Percentiles rank a stretch among this genome's conserved stretches.
Conservation (phyloP, 495 filamentous ascomycete species). For the Xylaria curta region DNA sequence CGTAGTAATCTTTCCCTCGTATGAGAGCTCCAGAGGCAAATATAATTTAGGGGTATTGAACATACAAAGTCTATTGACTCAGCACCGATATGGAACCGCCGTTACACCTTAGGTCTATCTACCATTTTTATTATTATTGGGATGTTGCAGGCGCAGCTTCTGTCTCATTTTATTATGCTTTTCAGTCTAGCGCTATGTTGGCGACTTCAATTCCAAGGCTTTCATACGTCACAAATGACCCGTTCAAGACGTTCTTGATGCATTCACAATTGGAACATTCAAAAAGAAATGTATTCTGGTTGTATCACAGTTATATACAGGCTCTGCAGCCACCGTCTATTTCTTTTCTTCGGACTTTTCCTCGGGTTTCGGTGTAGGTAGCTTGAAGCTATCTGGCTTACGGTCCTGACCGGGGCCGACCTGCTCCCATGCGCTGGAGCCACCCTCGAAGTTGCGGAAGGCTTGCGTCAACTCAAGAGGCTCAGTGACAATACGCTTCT, state of each 20-base stretch:
- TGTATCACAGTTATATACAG: conserved; percentile 44
- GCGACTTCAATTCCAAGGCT: too few species aligned
- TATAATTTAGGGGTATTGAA: too few species aligned
- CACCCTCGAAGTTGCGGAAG: conserved; percentile 98
- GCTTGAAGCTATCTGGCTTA: conserved; percentile 89
- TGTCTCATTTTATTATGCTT: too few species aligned
- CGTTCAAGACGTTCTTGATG: too few species aligned
- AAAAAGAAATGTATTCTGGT: conserved; percentile 26
- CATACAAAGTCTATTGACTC: too few species aligned
- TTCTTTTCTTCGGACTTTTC: conserved; percentile 93
- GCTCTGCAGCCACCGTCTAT: conserved; percentile 52
- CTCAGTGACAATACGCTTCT: conserved; percentile 98
- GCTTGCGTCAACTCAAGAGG: conserved; percentile 97
- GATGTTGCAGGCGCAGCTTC: background rate
- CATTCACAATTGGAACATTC: conserved; percentile 14
- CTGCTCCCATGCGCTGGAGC: conserved; percentile 84
- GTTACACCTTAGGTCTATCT: too few species aligned
- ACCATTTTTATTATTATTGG: too few species aligned
- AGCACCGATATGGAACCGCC: too few species aligned
- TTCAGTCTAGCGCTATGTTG: too few species aligned
- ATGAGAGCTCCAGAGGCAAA: too few species aligned
- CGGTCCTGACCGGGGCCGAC: conserved; percentile 80
- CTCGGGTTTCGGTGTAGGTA: conserved; percentile 94
- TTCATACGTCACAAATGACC: too few species aligned
- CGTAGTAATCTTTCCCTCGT: background rate